Base-by-base conservation (phyloP, 257 asterid species). In the Buddleja alternifolia region DNA sequence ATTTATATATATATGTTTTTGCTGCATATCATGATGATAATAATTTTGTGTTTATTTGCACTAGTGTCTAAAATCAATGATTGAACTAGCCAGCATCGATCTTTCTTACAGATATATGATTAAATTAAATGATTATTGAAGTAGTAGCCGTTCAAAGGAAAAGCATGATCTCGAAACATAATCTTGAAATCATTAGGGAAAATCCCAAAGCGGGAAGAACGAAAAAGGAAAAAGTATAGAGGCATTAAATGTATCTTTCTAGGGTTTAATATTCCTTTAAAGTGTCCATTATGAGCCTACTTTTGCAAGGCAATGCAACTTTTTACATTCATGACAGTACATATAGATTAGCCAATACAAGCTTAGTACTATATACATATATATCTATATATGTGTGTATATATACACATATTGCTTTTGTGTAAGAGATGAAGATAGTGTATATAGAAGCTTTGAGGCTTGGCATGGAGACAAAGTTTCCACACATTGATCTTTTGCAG, bases 381-480 rank as follows among this genome's bases (percentile, higher is more conserved):
- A 53, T 44, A 14, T 41, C 5, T 78, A 21, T 19, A n/a, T 21
- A 24, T 23, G 0, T 14, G 2, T 37, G 11, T 52, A 15, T 44
- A n/a, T 29, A 2, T 53, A 4, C 2, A 0, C 41, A 44, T 16
- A 41, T 37, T 24, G 59, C 55, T 72, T 77, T 67, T 72, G 73
- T 72, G 57, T 72, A 73, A 17, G 75, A 72, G 58, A 72, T 75
- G 54, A 77, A 72, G 72, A 72, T 59, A 64, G 56, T 14, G 32
- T 54, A 39, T 25, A 25, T 24, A 63, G 54, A 72, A 72, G 56
- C 16, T 6, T 11, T 0, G 44, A 39, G 48, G 50, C 8, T 63
- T 71, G 67, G 72, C 15, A 81, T 85, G 87, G 91, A 85, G 97
- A 88, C 96, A 90, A 83, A 88, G 97, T 90, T 90, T 90, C 95